Base-by-base conservation (phyloP, 768 basidiomycete species). In the Boletus barrowsii region DNA sequence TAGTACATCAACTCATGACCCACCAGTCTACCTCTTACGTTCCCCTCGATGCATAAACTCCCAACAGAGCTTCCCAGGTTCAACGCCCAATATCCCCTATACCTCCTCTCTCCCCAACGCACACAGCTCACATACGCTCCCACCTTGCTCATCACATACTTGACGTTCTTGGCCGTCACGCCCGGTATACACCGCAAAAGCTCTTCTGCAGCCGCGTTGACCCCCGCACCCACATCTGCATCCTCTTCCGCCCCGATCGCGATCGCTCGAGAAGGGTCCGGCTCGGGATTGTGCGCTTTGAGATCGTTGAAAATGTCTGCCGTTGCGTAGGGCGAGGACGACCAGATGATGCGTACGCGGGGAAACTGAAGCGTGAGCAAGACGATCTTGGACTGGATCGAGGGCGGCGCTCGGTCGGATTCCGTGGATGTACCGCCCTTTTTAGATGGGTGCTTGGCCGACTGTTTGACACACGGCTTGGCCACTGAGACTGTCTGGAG, bases 281-380 rank as follows among this genome's bases (percentile, higher is more conserved):
- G 97, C 67, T 99, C 93, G 0, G 82, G 72, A 43, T 82, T 81
- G 61, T 87, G 85, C 32, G 73, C 57, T 65, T 99, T 99, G 35
- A 99, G 84, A 65, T 98, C 97, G 44, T 82, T 83, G 76, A 98
- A 95, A 51, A 98, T 93, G 54, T 93, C 88, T 0, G 92, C 81
- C 0, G 93, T 94, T 18, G 90, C 88, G 64, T 93, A 91, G 0
- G 97, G 92, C 1, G 95, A 98, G 2, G 94, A 94, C 0, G 94
- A 94, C 97, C 97, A 98, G 67, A 99, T 90, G 65, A 98, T 90
- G 42, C 93, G 86, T 3, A 99, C 75, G 14, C 91, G 87, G 0
- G 95, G 97, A 68, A 98, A 98, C 7, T 89, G 79, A 26, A 98
- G 81, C 1, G 88, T 87, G 7, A 99, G 82, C 15, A 98, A 79